These are phyloP conservation scores for Trichoderma orchidacearum DNA, from an alignment of 495 filamentous ascomycete genomes.

Conservation along the genomic window DNA sequence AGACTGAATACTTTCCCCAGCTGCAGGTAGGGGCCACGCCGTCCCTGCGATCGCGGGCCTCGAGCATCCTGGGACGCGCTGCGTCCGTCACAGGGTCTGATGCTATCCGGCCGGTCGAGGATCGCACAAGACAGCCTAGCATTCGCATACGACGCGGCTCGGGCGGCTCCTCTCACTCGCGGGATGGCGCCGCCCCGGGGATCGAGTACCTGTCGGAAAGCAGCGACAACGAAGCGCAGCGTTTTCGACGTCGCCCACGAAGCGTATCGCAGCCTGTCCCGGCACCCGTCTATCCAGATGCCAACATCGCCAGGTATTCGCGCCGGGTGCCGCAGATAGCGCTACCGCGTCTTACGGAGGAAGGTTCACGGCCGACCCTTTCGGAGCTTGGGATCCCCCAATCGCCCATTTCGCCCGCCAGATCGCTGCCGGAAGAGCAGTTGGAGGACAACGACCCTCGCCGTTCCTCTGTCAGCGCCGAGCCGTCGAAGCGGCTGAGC, in stretches of 20 bases:
- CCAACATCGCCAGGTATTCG: background rate
- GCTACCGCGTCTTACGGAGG: slow-evolving; percentile 1
- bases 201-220: background rate
- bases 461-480: background rate
- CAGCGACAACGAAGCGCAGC: background rate
- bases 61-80: background rate
- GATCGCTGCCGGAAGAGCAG: background rate
- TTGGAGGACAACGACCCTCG: background rate
- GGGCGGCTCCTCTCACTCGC: background rate
- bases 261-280: slow-evolving; percentile 1
- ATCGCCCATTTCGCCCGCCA: background rate
- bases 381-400: background rate
- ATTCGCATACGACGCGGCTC: slow-evolving; percentile 1
- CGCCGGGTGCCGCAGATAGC: background rate
- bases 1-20: slow-evolving; percentile 1
- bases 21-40: background rate
- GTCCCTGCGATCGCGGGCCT: background rate
- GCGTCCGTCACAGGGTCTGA: background rate
- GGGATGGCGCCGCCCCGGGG: background rate
- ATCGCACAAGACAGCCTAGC: background rate
- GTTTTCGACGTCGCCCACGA: background rate
- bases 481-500: background rate
- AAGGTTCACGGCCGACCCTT: background rate
- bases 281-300: background rate
- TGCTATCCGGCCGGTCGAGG: background rate